phyloP scores from a whole-genome alignment of 805 yeast genomes.

The Isabelozyma rhagii region DNA sequence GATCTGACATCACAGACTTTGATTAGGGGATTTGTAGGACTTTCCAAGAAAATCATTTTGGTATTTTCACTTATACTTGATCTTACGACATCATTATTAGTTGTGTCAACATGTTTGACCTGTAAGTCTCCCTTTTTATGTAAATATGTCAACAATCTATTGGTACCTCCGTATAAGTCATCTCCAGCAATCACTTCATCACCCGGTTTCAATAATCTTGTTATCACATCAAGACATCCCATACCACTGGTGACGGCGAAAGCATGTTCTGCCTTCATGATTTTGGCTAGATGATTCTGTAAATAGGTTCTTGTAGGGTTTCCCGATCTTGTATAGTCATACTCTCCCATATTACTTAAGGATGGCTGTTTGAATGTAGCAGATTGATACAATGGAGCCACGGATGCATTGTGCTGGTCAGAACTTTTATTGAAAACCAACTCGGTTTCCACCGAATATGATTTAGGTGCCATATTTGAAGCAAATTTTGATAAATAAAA shows the following conservation, averaged over 20 bases:
- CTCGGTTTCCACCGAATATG: conserved; percentile 64
- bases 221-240: conserved; percentile 87
- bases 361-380: conserved; percentile 91
- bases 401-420: conserved; percentile 77
- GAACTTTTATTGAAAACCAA: conserved; percentile 55
- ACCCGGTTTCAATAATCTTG: conserved; percentile 72
- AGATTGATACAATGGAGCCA: conserved; percentile 85
- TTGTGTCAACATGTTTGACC: conserved; percentile 79
- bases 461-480: conserved; percentile 18
- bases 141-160: conserved; percentile 75
- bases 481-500: background rate
- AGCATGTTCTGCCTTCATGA: conserved; percentile 75
- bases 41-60: conserved; percentile 79
- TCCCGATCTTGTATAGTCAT: conserved; percentile 83
- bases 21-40: conserved; percentile 92
- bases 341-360: conserved; percentile 66
- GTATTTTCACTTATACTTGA: conserved; percentile 55
- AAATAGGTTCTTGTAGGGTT: conserved; percentile 86
- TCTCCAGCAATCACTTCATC: conserved; percentile 93
- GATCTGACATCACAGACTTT: conserved; percentile 78
- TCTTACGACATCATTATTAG: conserved; percentile 60
- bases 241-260: conserved; percentile 88
- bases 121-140: conserved; percentile 60
- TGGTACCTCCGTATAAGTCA: conserved; percentile 92
- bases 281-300: conserved; percentile 72